These are phyloP conservation scores for Botrytis porri DNA, from an alignment of 2,329 filamentous ascomycete genomes.

Conservation along the genomic window DNA sequence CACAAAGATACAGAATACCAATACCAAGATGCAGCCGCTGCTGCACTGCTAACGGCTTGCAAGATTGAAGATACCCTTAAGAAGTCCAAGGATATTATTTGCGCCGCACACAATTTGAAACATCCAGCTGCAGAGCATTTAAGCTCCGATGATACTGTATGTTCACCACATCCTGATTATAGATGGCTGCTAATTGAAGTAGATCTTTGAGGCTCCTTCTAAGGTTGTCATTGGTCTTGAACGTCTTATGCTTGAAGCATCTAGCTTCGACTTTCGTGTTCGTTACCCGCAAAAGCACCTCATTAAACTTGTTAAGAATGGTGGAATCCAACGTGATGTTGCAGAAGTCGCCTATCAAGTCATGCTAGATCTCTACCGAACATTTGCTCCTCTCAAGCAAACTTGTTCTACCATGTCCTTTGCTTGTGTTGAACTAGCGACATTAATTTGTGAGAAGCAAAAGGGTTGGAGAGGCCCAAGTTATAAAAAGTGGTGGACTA, in stretches of 20 bases:
- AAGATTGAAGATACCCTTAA: constrained; percentile 98
- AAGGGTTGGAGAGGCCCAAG: constrained; percentile 48
- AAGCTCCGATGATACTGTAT: constrained; percentile 78
- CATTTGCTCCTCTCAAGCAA: constrained; percentile 88
- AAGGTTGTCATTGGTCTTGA: constrained; percentile 86
- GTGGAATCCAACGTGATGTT: constrained; percentile 50
- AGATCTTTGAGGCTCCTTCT: constrained; percentile 78
- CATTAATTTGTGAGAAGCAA: constrained; percentile 59
- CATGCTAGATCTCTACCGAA: constrained; percentile 86
- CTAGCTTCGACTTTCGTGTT: constrained; percentile 89
- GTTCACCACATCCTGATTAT: constrained; percentile 27
- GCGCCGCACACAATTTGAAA: constrained; percentile 84
- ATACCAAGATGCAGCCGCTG: constrained; percentile 80
- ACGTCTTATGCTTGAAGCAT: constrained; percentile 86
- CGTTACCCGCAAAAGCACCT: constrained; percentile 83
- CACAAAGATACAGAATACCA: constrained; percentile 86
- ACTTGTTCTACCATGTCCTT: constrained; percentile 82
- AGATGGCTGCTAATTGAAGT: constrained; percentile 14
- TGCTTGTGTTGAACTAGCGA: constrained; percentile 76
- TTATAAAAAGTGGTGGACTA: constrained; percentile 47
- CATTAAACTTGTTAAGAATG: constrained; percentile 65
- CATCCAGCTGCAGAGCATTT: constrained; percentile 57
- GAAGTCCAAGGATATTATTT: constrained; percentile 90
- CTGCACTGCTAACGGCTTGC: constrained; percentile 87
- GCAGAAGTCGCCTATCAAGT: constrained; percentile 74